A percentile compares a stretch with the other conserved stretches of the same genome.
Evolutionary conservation across 306 rosid species (phyloP).

Genomic region (Malus fusca): DNA sequence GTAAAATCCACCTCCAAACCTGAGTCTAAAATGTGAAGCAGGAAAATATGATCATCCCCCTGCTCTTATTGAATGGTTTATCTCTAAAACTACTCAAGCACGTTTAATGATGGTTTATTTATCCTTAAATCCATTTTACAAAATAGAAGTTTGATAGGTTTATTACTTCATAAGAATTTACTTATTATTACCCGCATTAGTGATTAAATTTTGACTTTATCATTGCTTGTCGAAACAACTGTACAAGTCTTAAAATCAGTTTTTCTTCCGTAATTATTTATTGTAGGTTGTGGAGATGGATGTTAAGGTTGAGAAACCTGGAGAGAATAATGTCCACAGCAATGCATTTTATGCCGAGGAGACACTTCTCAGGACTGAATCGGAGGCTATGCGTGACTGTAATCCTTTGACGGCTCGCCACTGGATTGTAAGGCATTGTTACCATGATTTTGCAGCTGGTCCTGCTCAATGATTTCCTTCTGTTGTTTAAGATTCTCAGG

Average conservation of each 20-base stretch:
- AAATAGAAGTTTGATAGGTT: not conserved
- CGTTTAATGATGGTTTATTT: not conserved
- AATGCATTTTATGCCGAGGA: constrained; percentile 81
- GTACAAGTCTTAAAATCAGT: not conserved
- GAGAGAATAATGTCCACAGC: constrained; percentile 64
- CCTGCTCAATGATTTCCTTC: not conserved
- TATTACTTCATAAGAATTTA: not conserved
- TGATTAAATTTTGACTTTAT: not conserved
- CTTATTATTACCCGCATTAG: not conserved
- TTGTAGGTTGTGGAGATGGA: constrained; percentile 76
- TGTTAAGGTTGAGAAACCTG: constrained; percentile 73
- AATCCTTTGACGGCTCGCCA: constrained; percentile 73
- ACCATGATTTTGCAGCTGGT: constrained; percentile 7
- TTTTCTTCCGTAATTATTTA: constrained; percentile 6
- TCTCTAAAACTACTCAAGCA: not conserved
- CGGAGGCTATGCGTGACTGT: constrained; percentile 77
- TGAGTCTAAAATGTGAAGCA: not conserved
- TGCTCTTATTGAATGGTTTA: not conserved
- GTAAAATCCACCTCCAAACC: not conserved
- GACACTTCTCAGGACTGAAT: constrained; percentile 61
- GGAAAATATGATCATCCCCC: not conserved
- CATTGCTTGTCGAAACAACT: not conserved
- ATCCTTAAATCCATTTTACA: not conserved
- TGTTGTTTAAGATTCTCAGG: not conserved
- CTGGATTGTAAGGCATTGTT: constrained; percentile 66